Evolutionary conservation across 179 eudicot genomes (phyloP).

Genomic region (Actinidia arguta): DNA sequence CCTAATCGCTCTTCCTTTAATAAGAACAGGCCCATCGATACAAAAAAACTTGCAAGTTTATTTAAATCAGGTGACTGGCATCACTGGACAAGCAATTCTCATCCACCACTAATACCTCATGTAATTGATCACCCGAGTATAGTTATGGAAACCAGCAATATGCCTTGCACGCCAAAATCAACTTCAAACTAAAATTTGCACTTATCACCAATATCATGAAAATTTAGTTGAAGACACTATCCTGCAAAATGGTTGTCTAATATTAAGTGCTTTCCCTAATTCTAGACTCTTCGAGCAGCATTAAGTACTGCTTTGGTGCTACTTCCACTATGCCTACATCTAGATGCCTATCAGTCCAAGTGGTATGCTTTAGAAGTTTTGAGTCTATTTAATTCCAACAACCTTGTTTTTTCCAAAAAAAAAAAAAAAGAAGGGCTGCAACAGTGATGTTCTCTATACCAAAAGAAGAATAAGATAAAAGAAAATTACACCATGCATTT

Average conservation of each 20-base stretch:
- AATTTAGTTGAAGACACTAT: neutral
- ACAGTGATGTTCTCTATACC: neutral
- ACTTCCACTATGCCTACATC: neutral
- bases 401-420: neutral
- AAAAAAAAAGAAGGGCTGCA: no score
- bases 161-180: no score
- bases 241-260: neutral
- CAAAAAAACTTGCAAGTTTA: no score
- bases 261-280: neutral
- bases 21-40: no score
- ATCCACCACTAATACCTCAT: slow-evolving; percentile 4
- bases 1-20: no score
- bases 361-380: neutral
- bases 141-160: no score
- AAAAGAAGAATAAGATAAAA: neutral
- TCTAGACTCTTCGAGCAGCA: slow-evolving; percentile 6
- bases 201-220: slow-evolving; percentile 5
- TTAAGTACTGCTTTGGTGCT: neutral
- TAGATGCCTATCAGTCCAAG: neutral
- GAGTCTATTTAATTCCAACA: neutral
- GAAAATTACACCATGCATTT: neutral
- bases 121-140: neutral
- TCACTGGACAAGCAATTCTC: neutral
- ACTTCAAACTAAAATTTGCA: neutral
- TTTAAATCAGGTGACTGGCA: neutral